A percentile compares a stretch with the other conserved stretches of the same genome.
Conservation (phyloP, 78 protist genomes). For the Planoprotostelium fungivorum region DNA sequence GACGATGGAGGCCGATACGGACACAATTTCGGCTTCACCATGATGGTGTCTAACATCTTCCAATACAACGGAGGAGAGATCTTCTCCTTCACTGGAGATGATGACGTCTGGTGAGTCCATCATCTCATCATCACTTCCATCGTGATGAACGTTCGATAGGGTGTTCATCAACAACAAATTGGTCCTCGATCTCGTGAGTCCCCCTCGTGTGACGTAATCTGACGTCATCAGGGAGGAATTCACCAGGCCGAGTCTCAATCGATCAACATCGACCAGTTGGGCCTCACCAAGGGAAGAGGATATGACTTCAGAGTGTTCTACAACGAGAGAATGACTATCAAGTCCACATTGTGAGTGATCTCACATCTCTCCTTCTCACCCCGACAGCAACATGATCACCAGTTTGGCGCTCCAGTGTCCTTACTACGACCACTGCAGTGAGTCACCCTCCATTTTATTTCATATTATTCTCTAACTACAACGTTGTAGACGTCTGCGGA, state of each 20-base stretch:
- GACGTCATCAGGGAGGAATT: not conserved
- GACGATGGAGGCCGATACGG: not conserved
- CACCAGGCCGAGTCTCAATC: not conserved
- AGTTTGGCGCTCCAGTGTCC: not conserved
- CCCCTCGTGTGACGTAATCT: too few species aligned
- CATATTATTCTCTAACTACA: not conserved
- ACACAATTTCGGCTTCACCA: not conserved
- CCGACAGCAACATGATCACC: not conserved
- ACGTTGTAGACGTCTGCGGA: not conserved
- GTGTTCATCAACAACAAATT: constrained; percentile 27
- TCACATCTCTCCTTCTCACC: not conserved
- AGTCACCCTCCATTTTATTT: not conserved
- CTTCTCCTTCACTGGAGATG: constrained; percentile 34
- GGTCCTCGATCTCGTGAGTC: constrained; percentile 38
- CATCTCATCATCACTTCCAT: not conserved
- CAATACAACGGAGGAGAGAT: constrained; percentile 14
- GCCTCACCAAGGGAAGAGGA: constrained; percentile 8
- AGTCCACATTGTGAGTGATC: not conserved
- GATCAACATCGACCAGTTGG: not conserved
- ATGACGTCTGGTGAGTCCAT: constrained; percentile 22
- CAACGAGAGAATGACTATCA: not conserved
- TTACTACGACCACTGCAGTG: not conserved
- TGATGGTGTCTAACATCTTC: not conserved
- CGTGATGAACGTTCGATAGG: not conserved
- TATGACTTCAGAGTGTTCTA: not conserved